Evolutionary conservation across 805 yeast genomes (phyloP).

Genomic region (Yarrowia bubula): DNA sequence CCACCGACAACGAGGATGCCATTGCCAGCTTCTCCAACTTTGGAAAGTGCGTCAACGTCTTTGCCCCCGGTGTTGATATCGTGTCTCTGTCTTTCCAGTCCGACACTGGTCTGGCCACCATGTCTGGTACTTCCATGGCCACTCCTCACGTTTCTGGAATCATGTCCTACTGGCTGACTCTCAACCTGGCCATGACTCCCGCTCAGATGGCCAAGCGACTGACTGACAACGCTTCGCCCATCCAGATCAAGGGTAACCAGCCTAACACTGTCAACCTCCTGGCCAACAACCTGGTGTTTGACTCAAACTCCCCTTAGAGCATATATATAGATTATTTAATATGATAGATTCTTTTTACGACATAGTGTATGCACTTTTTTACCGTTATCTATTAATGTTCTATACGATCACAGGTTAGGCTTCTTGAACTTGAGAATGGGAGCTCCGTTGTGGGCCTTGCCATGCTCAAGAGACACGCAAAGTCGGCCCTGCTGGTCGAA

Average conservation of each 20-base stretch:
- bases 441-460: constrained; percentile 18
- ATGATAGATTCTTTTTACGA: constrained; percentile 3
- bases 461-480: constrained; percentile 23
- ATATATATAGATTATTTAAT: constrained; percentile 22
- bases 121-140: constrained; percentile 96
- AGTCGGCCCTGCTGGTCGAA: constrained; percentile 19
- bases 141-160: constrained; percentile 95
- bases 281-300: constrained; percentile 32
- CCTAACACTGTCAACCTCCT: constrained; percentile 31
- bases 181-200: constrained; percentile 60
- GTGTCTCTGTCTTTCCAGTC: constrained; percentile 49
- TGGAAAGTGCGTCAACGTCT: constrained; percentile 94
- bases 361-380: not conserved
- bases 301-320: constrained; percentile 18
- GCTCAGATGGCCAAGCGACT: constrained; percentile 30
- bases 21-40: constrained; percentile 88
- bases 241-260: constrained; percentile 26
- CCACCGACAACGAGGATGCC: constrained; percentile 80
- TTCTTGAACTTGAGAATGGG: constrained; percentile 3
- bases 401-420: not conserved
- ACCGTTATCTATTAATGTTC: not conserved
- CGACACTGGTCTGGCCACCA: constrained; percentile 37
- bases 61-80: constrained; percentile 93
- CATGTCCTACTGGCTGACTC: constrained; percentile 81
- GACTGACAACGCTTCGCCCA: constrained; percentile 29